Conservation (phyloP, 148 eudicot genomes). For the Vaccinium macrocarpon region DNA sequence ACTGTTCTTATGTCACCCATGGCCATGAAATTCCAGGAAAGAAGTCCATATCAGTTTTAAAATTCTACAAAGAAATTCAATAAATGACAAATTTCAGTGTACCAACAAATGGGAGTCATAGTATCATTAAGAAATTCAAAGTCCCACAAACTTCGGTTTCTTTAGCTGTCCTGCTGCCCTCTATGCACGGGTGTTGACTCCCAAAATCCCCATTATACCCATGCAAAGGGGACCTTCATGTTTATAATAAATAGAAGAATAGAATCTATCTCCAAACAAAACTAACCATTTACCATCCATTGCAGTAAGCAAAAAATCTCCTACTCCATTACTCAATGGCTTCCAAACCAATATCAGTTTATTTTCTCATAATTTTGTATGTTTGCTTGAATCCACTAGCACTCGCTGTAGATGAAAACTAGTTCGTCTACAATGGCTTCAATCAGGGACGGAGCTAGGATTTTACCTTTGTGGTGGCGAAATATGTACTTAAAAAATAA, state of each 20-base stretch:
- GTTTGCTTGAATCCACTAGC: no score
- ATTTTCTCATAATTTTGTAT: not conserved
- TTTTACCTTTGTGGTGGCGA: no score
- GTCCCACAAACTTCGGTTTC: not conserved
- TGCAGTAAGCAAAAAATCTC: not conserved
- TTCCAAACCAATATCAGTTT: not conserved
- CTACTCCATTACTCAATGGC: no score
- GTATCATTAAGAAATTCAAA: no score
- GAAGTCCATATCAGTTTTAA: no score
- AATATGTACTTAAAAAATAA: no score
- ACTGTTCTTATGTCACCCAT: no score
- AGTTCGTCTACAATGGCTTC: constrained; percentile 10
- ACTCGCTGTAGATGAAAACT: no score
- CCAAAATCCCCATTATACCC: not conserved
- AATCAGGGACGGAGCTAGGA: no score
- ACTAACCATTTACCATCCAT: not conserved
- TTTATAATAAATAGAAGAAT: not conserved
- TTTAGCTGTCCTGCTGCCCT: not conserved
- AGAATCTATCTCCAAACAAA: not conserved
- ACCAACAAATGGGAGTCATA: not conserved
- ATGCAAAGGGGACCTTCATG: not conserved
- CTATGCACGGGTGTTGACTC: not conserved
- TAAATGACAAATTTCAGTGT: no score
- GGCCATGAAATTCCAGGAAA: no score
- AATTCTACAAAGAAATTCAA: no score